These are phyloP conservation scores for Rickenella mellea DNA, from an alignment of 768 basidiomycete genomes.

Conservation along the genomic window DNA sequence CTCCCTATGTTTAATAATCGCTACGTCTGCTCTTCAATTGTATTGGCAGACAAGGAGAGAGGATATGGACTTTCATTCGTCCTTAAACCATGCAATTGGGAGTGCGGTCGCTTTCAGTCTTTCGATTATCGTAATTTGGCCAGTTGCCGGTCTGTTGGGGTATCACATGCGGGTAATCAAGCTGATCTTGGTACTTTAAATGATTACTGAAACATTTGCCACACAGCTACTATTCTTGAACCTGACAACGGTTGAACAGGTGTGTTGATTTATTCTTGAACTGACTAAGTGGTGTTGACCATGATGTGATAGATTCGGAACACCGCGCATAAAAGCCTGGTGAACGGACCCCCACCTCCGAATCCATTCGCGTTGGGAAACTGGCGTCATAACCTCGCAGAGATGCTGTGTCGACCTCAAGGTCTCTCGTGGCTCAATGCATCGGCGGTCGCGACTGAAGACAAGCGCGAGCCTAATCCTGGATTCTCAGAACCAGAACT, in stretches of 20 bases:
- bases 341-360: slow-evolving; percentile 54
- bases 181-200: background rate
- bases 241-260: slow-evolving; percentile 94
- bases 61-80: slow-evolving; percentile 36
- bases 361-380: slow-evolving; percentile 84
- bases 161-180: slow-evolving; percentile 80
- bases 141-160: slow-evolving; percentile 63
- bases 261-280: slow-evolving; percentile 25
- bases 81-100: slow-evolving; percentile 47
- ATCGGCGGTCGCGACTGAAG: slow-evolving; percentile 50
- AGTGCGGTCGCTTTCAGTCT: slow-evolving; percentile 76
- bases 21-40: slow-evolving; percentile 78
- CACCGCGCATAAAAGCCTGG: slow-evolving; percentile 66
- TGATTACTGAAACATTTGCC: background rate
- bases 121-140: slow-evolving; percentile 69
- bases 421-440: slow-evolving; percentile 77
- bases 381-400: slow-evolving; percentile 64
- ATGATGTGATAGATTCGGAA: slow-evolving; percentile 59
- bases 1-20: slow-evolving; percentile 65
- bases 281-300: slow-evolving; percentile 7
- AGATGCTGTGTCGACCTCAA: slow-evolving; percentile 71
- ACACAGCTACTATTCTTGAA: slow-evolving; percentile 76
- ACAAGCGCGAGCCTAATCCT: slow-evolving; percentile 69
- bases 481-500: too few relatives aligned
- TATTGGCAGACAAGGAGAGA: slow-evolving; percentile 51